Evolutionary conservation across 257 asterid genomes (phyloP), one percentile per base, ranked within the genome.

Genomic region (Plantago ovata): DNA sequence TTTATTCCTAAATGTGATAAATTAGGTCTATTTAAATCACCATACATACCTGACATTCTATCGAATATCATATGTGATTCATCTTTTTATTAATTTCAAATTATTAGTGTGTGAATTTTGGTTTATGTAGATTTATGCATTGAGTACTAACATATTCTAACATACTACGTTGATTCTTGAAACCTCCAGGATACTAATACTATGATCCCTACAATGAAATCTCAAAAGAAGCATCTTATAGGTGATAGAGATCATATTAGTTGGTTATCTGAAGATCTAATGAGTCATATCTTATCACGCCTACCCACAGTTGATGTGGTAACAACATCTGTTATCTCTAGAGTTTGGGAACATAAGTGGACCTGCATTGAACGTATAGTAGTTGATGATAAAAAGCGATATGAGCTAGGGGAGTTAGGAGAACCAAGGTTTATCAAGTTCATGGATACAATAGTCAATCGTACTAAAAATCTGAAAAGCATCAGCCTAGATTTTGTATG

Each of bases 281-380:
- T 32, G 14, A 49, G 36, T 19, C 55, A 10, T 49, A 49, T 49
- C 55, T 19, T 49, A 13, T 49, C 55, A 3, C 19, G 12, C 7
- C 14, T 49, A n/a, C 55, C 55, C 24, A 21, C 36, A 8, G 10
- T 2, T 49, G 36, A 49, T 49, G 36, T 10, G 6, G 36, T 49
- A n/a, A 32, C 55, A 21, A 49, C 55, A 21, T 49, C 3, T 49
- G 55, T 49, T 49, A 19, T 49, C 13, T 49, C 55, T 14, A 49
- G 14, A 32, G 1, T 19, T 12, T 49, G 55, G 55, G 36, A 20
- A 49, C 4, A 21, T n/a, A 49, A 49, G 55, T 49, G 55, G 55
- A 21, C 55, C 24, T 49, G 15, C 14, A 21, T 49, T 49, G 19
- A 24, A 14, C 19, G 24, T 19, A 49, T 49, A 7, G 33, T 10